phyloP scores from a whole-genome alignment of 225 moss, liverwort and hornwort genomes.

The Marchantia polymorpha region DNA sequence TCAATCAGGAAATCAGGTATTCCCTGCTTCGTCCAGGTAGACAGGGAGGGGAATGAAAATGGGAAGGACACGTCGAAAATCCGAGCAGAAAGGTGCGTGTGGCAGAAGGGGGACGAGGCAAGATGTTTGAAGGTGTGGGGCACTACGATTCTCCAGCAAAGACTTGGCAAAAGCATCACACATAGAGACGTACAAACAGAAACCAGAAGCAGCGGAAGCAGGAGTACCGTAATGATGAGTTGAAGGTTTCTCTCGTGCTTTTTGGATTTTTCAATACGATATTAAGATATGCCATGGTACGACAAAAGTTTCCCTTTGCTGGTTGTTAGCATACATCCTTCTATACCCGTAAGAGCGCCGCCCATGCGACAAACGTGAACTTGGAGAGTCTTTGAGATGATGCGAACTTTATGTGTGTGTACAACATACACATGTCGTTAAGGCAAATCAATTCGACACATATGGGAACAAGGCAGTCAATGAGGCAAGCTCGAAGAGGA shows the following conservation, averaged over 20 bases:
- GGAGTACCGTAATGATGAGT: neutral
- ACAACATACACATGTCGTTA: neutral
- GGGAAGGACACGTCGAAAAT: neutral
- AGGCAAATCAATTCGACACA: neutral
- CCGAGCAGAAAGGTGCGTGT: neutral
- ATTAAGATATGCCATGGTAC: neutral
- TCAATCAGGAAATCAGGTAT: too few species aligned
- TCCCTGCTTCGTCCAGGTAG: too few species aligned
- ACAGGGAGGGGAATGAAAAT: neutral
- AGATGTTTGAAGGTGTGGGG: neutral
- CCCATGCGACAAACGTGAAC: conserved; percentile 4
- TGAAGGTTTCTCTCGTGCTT: neutral
- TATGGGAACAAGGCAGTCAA: neutral
- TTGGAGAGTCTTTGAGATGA: neutral
- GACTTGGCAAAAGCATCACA: neutral
- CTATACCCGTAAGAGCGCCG: neutral
- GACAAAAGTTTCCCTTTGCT: neutral
- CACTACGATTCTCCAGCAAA: neutral
- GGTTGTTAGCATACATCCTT: conserved; percentile 4
- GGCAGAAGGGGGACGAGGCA: neutral
- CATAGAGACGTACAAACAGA: neutral
- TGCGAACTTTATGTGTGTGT: neutral
- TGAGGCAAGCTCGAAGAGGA: neutral
- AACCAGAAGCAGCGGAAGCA: neutral
- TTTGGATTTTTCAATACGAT: neutral